These are phyloP conservation scores for Physcomitrium patens DNA, from an alignment of 225 moss, liverwort and hornwort genomes.

Conservation along the genomic window DNA sequence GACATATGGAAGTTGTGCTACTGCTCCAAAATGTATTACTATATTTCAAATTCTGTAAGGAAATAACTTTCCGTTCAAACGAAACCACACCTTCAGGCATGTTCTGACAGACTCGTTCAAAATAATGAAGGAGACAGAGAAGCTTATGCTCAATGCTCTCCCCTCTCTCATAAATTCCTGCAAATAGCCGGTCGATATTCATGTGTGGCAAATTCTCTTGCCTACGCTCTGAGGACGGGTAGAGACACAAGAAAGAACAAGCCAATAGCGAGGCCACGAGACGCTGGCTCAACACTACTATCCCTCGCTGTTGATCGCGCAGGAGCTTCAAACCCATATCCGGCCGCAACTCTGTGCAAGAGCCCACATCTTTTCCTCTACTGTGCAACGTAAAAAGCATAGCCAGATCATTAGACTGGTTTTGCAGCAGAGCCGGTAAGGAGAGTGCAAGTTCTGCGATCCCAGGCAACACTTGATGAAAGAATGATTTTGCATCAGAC, in stretches of 20 bases:
- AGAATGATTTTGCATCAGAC: conserved; percentile 59
- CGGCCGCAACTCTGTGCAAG: conserved; percentile 16
- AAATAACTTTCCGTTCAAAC: conserved; percentile 67
- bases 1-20: conserved; percentile 49
- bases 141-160: conserved; percentile 70
- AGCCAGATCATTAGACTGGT: conserved; percentile 49
- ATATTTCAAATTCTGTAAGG: conserved; percentile 41
- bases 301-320: conserved; percentile 62
- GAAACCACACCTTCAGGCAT: conserved; percentile 77
- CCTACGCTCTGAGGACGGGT: conserved; percentile 55
- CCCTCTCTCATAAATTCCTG: conserved; percentile 57
- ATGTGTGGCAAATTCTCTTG: conserved; percentile 51
- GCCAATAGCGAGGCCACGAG: conserved; percentile 79
- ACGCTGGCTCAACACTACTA: conserved; percentile 71
- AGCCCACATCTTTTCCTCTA: conserved; percentile 19
- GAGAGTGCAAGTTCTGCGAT: conserved; percentile 73
- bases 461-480: conserved; percentile 58
- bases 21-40: conserved; percentile 63
- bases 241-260: conserved; percentile 85
- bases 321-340: conserved; percentile 63
- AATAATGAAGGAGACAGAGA: conserved; percentile 70
- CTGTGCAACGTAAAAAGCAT: conserved; percentile 36
- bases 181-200: conserved; percentile 76
- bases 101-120: conserved; percentile 52
- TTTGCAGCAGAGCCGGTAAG: conserved; percentile 64